Evolutionary conservation across 139 green algal species (phyloP), one percentile per base, ranked within the genome.

Genomic region (Ettlia oleoabundans): DNA sequence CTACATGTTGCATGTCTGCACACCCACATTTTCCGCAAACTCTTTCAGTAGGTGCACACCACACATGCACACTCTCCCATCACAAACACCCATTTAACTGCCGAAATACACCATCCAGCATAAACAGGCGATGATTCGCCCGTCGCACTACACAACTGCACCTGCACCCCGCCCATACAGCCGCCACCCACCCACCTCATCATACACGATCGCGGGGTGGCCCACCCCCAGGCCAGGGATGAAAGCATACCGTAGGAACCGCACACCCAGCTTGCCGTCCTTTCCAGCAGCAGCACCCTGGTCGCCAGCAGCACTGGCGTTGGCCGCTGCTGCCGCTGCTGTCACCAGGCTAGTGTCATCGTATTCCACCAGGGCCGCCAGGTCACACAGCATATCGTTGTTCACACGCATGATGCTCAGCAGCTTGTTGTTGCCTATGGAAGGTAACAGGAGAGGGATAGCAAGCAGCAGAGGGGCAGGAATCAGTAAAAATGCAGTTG

Each of bases 361-460:
- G 37, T 73, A 79, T 22, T 85, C 71, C 4, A 85, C 42, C 6
- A 88, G 40, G 26, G 83, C 83, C 3, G 76, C 83, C 43, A 88
- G 73, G 68, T 88, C 78, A 33, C 83, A 88, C 58, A 82, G 33
- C 67, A 86, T 28, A 65, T 88, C 69, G 53, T 88, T 88, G 77
- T 88, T 88, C 32, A 88, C 83, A 7, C 83, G 71, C 83, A 88
- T 81, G 33, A 88, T 66, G 68, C 35, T 76, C 65, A 86, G 66
- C 64, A 86, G 77, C 68, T 77, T 86, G 64, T 62, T 51, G 55
- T 74, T 82, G 77, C 68, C 70, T 65, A 15, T 15, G 47, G 47
- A 58, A 15, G 47, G 68, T 37, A 13, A 19, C 40, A 18, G 38
- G 13, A 21, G 26, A 35, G 24, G 40, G 38, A 40, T 26, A 40